Evolutionary conservation across 805 yeast genomes (phyloP).

Genomic region (Teunomyces funiuensis): DNA sequence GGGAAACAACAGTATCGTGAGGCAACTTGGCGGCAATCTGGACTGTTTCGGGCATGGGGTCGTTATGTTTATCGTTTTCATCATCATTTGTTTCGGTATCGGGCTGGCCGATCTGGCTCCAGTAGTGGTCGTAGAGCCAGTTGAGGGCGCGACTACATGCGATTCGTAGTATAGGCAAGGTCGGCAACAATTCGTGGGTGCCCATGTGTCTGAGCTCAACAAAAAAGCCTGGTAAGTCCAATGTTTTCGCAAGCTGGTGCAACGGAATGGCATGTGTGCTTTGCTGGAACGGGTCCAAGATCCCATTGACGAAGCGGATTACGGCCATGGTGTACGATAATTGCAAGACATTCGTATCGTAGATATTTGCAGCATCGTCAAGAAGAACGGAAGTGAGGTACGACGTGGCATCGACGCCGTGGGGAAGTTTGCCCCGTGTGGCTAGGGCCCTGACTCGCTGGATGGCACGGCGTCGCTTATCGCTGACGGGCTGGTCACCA

Average conservation of each 20-base stretch:
- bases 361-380: conserved; percentile 4
- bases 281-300: conserved; percentile 83
- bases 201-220: conserved; percentile 90
- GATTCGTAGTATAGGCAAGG: conserved; percentile 63
- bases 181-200: conserved; percentile 85
- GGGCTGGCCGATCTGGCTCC: conserved; percentile 49
- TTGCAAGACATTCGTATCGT: conserved; percentile 40
- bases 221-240: conserved; percentile 73
- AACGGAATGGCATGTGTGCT: conserved; percentile 77
- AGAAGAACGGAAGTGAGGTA: conserved; percentile 52
- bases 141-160: conserved; percentile 59
- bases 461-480: conserved; percentile 46
- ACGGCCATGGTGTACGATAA: conserved; percentile 70
- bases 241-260: conserved; percentile 64
- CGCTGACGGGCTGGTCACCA: conserved; percentile 16
- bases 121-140: conserved; percentile 76
- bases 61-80: conserved; percentile 5
- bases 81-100: conserved; percentile 23
- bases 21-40: not conserved
- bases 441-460: conserved; percentile 51
- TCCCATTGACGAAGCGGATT: conserved; percentile 86
- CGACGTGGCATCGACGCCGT: conserved; percentile 67
- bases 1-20: not conserved
- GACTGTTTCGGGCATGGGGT: conserved; percentile 6
- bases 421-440: conserved; percentile 68